These are phyloP conservation scores for Thelonectria discophora DNA, from an alignment of 2,329 filamentous ascomycete genomes.

Conservation along the genomic window DNA sequence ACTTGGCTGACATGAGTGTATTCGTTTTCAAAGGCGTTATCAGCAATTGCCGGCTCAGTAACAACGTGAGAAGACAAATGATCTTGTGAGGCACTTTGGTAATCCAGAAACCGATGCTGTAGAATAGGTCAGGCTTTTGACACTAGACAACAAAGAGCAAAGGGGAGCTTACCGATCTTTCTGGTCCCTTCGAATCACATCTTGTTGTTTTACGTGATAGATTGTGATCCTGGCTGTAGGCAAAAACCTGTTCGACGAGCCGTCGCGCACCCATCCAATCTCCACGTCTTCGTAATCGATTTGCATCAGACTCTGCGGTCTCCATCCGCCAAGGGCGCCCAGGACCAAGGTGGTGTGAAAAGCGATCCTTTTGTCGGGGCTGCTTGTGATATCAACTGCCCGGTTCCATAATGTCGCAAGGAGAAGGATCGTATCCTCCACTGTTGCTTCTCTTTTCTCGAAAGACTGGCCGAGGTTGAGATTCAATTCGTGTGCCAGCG, in stretches of 20 bases:
- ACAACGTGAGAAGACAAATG: background rate
- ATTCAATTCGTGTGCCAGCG: background rate
- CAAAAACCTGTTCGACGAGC: background rate
- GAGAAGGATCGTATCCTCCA: background rate
- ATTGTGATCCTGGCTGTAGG: background rate
- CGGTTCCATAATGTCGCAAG: background rate
- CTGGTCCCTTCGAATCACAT: background rate
- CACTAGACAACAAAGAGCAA: background rate
- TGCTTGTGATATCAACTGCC: background rate
- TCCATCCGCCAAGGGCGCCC: background rate
- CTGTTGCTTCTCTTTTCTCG: background rate
- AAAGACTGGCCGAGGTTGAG: background rate
- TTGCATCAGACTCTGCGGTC: background rate
- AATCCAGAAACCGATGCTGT: background rate
- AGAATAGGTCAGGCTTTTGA: background rate
- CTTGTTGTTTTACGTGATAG: slow-evolving; percentile 1
- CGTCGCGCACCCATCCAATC: background rate
- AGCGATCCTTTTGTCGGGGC: background rate
- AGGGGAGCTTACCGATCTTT: background rate
- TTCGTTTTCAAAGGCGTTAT: background rate
- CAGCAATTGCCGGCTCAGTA: background rate
- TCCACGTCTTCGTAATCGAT: background rate
- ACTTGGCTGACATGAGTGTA: background rate
- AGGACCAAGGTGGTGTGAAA: background rate
- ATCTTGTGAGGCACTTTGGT: background rate